Evolutionary conservation across 2,329 filamentous ascomycete species (phyloP).

Genomic region (Fusarium lyarnte): DNA sequence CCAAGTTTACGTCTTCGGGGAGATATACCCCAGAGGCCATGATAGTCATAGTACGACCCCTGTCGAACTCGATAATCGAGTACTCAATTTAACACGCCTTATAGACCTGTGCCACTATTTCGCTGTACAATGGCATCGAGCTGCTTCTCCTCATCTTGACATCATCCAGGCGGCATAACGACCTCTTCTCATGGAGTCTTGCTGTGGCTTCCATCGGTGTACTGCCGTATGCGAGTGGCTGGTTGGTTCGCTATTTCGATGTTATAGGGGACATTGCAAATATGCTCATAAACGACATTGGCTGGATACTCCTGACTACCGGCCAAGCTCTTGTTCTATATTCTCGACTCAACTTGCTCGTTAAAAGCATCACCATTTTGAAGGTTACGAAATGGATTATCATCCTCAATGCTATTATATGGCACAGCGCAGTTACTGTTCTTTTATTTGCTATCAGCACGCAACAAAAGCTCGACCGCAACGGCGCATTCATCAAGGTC

Average conservation of each 20-base stretch:
- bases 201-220: slow-evolving; percentile 18
- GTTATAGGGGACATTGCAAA: slow-evolving; percentile 6
- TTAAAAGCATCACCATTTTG: slow-evolving; percentile 9
- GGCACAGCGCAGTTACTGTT: slow-evolving; percentile 24
- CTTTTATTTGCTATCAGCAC: slow-evolving; percentile 17
- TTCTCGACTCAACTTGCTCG: slow-evolving; percentile 26
- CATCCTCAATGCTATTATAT: slow-evolving; percentile 22
- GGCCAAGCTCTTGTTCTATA: slow-evolving; percentile 32
- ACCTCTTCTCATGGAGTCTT: slow-evolving; percentile 32
- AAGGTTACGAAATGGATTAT: slow-evolving; percentile 23
- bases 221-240: slow-evolving; percentile 26
- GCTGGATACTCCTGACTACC: slow-evolving; percentile 33
- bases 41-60: slow-evolving; percentile 31
- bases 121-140: slow-evolving; percentile 30
- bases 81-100: neutral
- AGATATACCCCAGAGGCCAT: slow-evolving; percentile 24
- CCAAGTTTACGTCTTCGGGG: slow-evolving; percentile 1
- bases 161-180: slow-evolving; percentile 22
- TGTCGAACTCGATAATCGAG: neutral
- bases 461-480: slow-evolving; percentile 4
- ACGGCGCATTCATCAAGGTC: slow-evolving; percentile 1
- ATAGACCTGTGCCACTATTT: slow-evolving; percentile 25
- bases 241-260: slow-evolving; percentile 24
- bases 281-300: slow-evolving; percentile 20
- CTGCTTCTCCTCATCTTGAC: slow-evolving; percentile 28